Evolutionary conservation across 306 rosid genomes (phyloP).

Genomic region (Prunus salicina): DNA sequence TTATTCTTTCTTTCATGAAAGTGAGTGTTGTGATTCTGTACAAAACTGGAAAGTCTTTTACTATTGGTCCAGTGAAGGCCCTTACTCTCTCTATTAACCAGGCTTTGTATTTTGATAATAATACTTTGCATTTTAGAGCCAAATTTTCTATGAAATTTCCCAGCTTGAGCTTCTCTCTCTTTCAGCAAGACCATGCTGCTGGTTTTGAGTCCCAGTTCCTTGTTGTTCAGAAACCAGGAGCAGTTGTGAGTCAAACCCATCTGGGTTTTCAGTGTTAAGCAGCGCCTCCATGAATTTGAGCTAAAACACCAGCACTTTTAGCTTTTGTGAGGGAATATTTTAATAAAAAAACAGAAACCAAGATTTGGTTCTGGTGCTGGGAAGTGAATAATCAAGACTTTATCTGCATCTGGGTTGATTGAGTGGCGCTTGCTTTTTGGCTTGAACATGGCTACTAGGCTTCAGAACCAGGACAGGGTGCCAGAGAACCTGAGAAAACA

Average conservation of each 20-base stretch:
- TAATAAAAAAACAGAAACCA: background rate
- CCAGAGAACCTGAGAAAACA: slow-evolving; percentile 53
- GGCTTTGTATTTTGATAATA: background rate
- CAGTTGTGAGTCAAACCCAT: slow-evolving; percentile 10
- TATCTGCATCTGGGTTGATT: slow-evolving; percentile 10
- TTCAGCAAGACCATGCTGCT: slow-evolving; percentile 7
- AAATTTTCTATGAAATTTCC: background rate
- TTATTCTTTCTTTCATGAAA: slow-evolving; percentile 1
- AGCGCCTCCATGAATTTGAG: slow-evolving; percentile 10
- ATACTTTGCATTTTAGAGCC: background rate
- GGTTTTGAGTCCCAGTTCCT: background rate
- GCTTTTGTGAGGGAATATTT: background rate
- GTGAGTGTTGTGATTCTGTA: slow-evolving; percentile 21
- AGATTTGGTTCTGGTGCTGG: slow-evolving; percentile 17
- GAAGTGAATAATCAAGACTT: slow-evolving; percentile 16
- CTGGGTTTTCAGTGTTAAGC: slow-evolving; percentile 13
- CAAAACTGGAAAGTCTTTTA: slow-evolving; percentile 6
- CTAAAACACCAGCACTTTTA: slow-evolving; percentile 1
- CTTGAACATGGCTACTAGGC: slow-evolving; percentile 27
- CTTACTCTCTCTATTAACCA: background rate
- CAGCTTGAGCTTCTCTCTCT: slow-evolving; percentile 7
- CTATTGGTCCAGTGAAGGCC: background rate
- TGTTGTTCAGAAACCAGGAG: too few species aligned
- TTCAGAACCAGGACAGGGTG: slow-evolving; percentile 36
- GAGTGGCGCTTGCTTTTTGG: slow-evolving; percentile 7